A percentile compares a stretch with the other conserved stretches of the same genome.
These are phyloP conservation scores for Podospora tetraspora DNA, from an alignment of 495 filamentous ascomycete genomes.

Conservation along the genomic window DNA sequence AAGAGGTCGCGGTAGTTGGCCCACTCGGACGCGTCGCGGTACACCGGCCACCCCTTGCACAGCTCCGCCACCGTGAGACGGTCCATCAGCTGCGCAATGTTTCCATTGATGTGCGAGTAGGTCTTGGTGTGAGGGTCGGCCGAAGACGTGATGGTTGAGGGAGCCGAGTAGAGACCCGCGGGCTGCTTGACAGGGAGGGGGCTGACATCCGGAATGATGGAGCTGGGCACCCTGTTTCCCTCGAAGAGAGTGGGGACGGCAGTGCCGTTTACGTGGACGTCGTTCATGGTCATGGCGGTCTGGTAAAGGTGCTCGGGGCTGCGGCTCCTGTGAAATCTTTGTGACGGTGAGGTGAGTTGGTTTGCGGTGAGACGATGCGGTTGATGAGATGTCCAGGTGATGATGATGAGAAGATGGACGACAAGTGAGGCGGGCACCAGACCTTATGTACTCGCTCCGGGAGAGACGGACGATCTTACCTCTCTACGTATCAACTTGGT, in stretches of 20 bases:
- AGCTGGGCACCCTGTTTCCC: not conserved
- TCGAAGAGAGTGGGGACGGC: not conserved
- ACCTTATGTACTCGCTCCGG: not conserved
- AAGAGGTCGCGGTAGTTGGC: constrained; percentile 59
- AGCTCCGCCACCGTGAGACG: constrained; percentile 55
- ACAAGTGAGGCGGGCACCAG: not conserved
- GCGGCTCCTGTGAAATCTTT: not conserved
- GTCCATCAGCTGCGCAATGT: constrained; percentile 42
- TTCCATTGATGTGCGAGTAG: constrained; percentile 56
- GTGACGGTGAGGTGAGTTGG: not conserved
- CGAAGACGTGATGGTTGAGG: constrained; percentile 38
- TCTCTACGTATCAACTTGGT: not conserved
- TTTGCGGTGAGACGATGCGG: not conserved
- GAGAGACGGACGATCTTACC: not conserved
- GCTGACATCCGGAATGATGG: not conserved
- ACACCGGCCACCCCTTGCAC: constrained; percentile 64
- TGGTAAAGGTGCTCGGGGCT: not conserved
- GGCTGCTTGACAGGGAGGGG: not conserved
- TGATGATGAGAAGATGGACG: not conserved
- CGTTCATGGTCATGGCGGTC: not conserved
- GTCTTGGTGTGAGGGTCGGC: constrained; percentile 36
- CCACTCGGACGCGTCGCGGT: constrained; percentile 62
- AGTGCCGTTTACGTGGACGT: not conserved
- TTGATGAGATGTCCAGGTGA: not conserved
- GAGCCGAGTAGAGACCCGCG: not conserved